Percentiles rank a stretch among this genome's conserved stretches.
These are phyloP conservation scores for Grosmannia penicillata DNA, from an alignment of 2,329 filamentous ascomycete species.

Conservation along the genomic window DNA sequence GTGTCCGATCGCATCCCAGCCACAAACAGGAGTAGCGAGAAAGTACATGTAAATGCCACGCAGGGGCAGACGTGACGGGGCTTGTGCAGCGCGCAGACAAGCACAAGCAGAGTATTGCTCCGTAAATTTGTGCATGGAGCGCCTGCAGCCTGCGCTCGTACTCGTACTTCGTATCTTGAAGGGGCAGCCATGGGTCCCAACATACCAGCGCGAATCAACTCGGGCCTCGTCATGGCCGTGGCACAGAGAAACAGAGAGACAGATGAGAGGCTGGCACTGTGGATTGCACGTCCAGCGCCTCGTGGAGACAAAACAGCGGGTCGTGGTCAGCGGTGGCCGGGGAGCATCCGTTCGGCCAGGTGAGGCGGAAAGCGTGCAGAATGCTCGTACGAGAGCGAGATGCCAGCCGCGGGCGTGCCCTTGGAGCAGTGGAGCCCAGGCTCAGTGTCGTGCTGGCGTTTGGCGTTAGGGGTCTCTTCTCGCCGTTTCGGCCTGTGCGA, in stretches of 20 bases:
- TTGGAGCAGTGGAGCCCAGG: too few species aligned
- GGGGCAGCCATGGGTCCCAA: slow-evolving; percentile 8
- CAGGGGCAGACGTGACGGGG: neutral
- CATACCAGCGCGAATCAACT: slow-evolving; percentile 46
- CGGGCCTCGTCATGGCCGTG: slow-evolving; percentile 41
- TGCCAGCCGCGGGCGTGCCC: too few species aligned
- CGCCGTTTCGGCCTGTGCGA: slow-evolving; percentile 3
- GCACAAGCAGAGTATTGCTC: too few species aligned
- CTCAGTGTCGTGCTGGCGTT: too few species aligned
- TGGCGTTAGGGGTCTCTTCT: neutral
- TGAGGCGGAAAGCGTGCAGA: neutral
- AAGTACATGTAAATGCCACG: neutral
- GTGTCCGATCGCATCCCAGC: slow-evolving; percentile 1
- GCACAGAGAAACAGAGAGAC: slow-evolving; percentile 17
- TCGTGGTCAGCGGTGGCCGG: neutral
- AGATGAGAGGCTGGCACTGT: slow-evolving; percentile 4
- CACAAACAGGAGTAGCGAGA: slow-evolving; percentile 1
- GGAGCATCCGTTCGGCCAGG: slow-evolving; percentile 1
- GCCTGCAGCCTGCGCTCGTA: too few species aligned
- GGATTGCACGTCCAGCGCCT: neutral
- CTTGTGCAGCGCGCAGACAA: neutral
- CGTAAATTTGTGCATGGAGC: too few species aligned
- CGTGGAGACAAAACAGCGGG: slow-evolving; percentile 8
- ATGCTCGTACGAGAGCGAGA: neutral
- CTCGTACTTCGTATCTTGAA: too few species aligned